Base-by-base conservation (phyloP, 2,329 filamentous ascomycete species). In the Periconia sp. region DNA sequence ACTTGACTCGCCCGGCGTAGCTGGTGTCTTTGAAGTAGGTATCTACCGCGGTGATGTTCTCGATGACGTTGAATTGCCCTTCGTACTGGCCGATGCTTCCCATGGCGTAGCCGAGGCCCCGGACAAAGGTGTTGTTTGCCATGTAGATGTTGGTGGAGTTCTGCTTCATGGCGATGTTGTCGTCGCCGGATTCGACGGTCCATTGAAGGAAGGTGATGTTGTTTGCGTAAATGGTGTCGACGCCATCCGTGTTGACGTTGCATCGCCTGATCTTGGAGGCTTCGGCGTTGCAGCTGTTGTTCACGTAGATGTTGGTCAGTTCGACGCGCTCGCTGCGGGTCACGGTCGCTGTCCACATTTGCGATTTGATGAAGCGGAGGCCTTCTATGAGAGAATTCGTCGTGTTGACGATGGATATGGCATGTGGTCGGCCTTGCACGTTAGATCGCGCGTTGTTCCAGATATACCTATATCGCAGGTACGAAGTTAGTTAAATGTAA, bases 341-440 rank as follows among this genome's bases (percentile, higher is more conserved):
- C 30, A 83, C 75, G 1, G 79, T 79, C 76, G 85, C 80, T 0
- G 80, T 69, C 79, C 83, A 86, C 83, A 86, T 85, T 69, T 85
- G 83, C 55, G 78, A 82, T 55, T 82, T 78, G 8, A 85, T 68
- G 56, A 83, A 84, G 2, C 73, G 73, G 15, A 85, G 54, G 2
- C 80, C 76, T 37, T 73, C 69, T 13, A 85, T 71, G 3, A 79
- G 63, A 0, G 79, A 79, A 61, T 84, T 79, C 6, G 68, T 79
- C 3, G 81, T 73, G 2, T 74, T 70, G 17, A 71, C 77, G 61
- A 85, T 76, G 17, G 80, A 83, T 58, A 85, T 78, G 9, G 75
- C 74, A 49, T 82, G 80, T 1, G 82, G 82, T 10, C 82, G 75
- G 13, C 77, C 58, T 18, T 62, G 66, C 15, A 60, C 66, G 40